Base-by-base conservation (phyloP, 371 early-diverging fungal species). In the Rhizopus sp. region DNA sequence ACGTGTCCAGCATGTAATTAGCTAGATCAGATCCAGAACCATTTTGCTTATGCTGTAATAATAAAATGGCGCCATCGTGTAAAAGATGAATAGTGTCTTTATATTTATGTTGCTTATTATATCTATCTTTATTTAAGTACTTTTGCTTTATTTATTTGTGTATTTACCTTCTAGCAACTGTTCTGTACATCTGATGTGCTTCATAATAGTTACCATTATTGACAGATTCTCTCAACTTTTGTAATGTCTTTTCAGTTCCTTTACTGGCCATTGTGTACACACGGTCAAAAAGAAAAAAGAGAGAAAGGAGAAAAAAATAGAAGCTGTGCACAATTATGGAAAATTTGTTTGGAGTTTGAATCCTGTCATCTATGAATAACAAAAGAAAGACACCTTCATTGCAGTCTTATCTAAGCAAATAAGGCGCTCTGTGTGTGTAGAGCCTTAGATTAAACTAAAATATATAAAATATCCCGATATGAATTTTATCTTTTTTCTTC, bases 131-230 rank as follows among this genome's bases (percentile, higher is more conserved):
- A 33, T 48, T 15, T 38, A 23, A 41, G 15, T 15, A 8, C 29
- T 17, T 38, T 9, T 39, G n/a, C 10, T 13, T 15, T 33, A 33
- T 47, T 32, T 23, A 35, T 6, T 16, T 35, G 0, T n/a, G 12
- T 4, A 54, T 67, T 57, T 84, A 92, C 90, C 94, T 81, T 75
- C 88, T 88, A 66, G 88, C 87, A 38, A 93, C 90, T 29, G 95
- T 93, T 61, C 91, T 87, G 70, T 92, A 91, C 92, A 93, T 93
- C 72, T 95, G 94, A 65, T 95, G 94, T 5, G 93, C 92, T 65
- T 93, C 94, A 77, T 95, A 95, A 70, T 89, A 94, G 72, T 93
- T 89, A 31, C 92, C 93, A 55, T 81, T 86, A 45, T 81, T 78
- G n/a, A 90, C 84, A 34, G 86, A 82, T 42, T 72, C 71, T 63